phyloP scores from a whole-genome alignment of 306 rosid species.

The barrel medic (Medicago truncatula) region MtrunA17r5.0-ANR NC_053049.1:40937501-40938000 shows the following conservation, averaged over 20 bases:
- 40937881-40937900: slow-evolving; percentile 42
- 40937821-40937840: slow-evolving; percentile 67
- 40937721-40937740: slow-evolving; percentile 21
- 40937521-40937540: neutral
- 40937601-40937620: neutral
- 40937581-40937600: neutral
- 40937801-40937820: neutral
- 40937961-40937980: slow-evolving; percentile 6
- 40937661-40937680: slow-evolving; percentile 28
- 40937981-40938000: slow-evolving; percentile 19
- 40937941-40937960: slow-evolving; percentile 6
- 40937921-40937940: slow-evolving; percentile 43
- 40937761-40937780: slow-evolving; percentile 45
- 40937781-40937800: slow-evolving; percentile 53
- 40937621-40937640: slow-evolving; percentile 31
- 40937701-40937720: neutral
- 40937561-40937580: slow-evolving; percentile 9
- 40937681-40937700: neutral
- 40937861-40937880: slow-evolving; percentile 44
- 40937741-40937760: slow-evolving; percentile 48
- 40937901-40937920: slow-evolving; percentile 77
- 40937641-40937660: slow-evolving; percentile 49
- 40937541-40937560: slow-evolving; percentile 32
- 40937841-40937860: slow-evolving; percentile 89
- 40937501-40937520: slow-evolving; percentile 22